phyloP scores from a whole-genome alignment of 176 grass and related monocot genomes.

The Oryza punctata region DNA sequence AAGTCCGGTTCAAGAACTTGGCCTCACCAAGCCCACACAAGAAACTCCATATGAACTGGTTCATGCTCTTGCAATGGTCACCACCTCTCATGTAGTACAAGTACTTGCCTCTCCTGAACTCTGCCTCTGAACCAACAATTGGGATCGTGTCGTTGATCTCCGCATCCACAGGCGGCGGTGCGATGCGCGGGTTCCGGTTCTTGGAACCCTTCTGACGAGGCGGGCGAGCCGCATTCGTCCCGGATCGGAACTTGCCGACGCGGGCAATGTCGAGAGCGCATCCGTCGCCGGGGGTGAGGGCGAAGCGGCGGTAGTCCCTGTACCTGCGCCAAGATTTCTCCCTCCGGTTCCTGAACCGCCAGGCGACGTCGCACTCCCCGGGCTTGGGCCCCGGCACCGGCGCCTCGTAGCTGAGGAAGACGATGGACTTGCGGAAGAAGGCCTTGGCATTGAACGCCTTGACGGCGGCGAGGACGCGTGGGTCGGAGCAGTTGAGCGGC shows the following conservation, averaged over 20 bases:
- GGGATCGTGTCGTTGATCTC: conserved; percentile 96
- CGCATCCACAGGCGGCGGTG: conserved; percentile 36
- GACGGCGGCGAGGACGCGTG: conserved; percentile 71
- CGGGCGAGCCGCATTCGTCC: conserved; percentile 67
- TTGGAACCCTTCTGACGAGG: conserved; percentile 6
- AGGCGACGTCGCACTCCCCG: conserved; percentile 75
- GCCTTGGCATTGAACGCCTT: conserved; percentile 74
- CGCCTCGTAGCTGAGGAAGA: conserved; percentile 80
- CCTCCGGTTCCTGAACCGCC: conserved; percentile 79
- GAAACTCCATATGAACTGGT: conserved; percentile 94
- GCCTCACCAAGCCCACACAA: conserved; percentile 88
- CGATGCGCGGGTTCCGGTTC: conserved; percentile 19
- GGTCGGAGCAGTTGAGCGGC: conserved; percentile 79
- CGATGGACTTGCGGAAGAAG: conserved; percentile 67
- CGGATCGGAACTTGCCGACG: conserved; percentile 86
- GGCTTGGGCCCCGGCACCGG: conserved; percentile 55
- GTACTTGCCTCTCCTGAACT: conserved; percentile 73
- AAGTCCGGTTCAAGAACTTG: conserved; percentile 91
- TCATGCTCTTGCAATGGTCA: conserved; percentile 97
- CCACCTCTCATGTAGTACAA: conserved; percentile 90
- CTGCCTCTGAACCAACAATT: conserved; percentile 67
- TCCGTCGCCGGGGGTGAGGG: conserved; percentile 49
- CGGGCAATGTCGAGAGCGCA: conserved; percentile 54
- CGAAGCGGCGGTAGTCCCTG: conserved; percentile 82
- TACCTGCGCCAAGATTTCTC: conserved; percentile 96